Percentiles rank a stretch among this genome's conserved stretches.
phyloP scores from a whole-genome alignment of 2,329 filamentous ascomycete species.

The Neospermospora avenae region DNA sequence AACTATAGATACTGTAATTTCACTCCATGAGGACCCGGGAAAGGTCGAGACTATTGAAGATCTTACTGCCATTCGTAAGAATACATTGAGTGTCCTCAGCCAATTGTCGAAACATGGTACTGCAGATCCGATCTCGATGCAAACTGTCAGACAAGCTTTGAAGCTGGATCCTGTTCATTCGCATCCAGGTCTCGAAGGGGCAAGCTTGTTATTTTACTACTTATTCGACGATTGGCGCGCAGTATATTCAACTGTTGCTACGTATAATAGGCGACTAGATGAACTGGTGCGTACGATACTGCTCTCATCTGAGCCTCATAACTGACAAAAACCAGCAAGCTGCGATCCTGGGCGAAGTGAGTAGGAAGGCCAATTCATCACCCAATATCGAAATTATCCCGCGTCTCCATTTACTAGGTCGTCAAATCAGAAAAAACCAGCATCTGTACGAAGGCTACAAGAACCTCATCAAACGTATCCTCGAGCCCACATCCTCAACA shows the following conservation, averaged over 20 bases:
- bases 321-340: conserved; percentile 16
- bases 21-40: conserved; percentile 59
- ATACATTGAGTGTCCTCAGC: conserved; percentile 57
- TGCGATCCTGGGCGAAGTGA: conserved; percentile 31
- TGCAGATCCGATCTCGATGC: conserved; percentile 31
- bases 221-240: conserved; percentile 64
- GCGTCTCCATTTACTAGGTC: conserved; percentile 55
- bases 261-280: conserved; percentile 45
- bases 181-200: conserved; percentile 44
- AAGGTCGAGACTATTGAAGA: conserved; percentile 31
- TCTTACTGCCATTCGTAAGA: conserved; percentile 44
- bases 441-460: conserved; percentile 60
- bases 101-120: conserved; percentile 54
- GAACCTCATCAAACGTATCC: conserved; percentile 56
- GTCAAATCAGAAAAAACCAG: conserved; percentile 56
- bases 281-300: conserved; percentile 41
- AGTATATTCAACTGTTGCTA: conserved; percentile 52
- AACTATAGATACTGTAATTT: conserved; percentile 59
- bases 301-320: not conserved
- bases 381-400: conserved; percentile 52
- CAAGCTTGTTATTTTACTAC: conserved; percentile 63
- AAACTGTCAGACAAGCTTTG: conserved; percentile 31
- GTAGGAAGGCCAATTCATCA: conserved; percentile 30
- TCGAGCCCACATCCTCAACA: conserved; percentile 33
- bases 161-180: conserved; percentile 31